Evolutionary conservation across 2,329 filamentous ascomycete genomes (phyloP).

Genomic region (Fusarium newnesense): DNA sequence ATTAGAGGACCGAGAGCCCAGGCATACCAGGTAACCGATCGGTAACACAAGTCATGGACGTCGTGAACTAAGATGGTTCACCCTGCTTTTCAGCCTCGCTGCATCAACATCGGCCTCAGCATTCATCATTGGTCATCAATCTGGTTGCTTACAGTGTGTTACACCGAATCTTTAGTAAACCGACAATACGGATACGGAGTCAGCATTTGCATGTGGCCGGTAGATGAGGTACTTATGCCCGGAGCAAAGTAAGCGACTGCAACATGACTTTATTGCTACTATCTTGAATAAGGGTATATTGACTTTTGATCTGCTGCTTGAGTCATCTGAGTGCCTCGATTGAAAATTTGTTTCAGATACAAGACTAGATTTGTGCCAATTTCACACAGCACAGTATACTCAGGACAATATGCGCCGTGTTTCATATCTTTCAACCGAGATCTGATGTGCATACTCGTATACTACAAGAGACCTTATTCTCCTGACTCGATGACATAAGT

Average conservation of each 20-base stretch:
- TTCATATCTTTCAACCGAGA: neutral
- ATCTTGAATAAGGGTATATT: slow-evolving; percentile 21
- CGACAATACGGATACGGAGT: slow-evolving; percentile 19
- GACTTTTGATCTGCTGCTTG: neutral
- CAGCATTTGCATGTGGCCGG: slow-evolving; percentile 5
- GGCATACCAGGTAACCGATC: too few species aligned
- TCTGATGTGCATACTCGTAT: neutral
- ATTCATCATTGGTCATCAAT: slow-evolving; percentile 13
- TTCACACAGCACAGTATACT: neutral
- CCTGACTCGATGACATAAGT: neutral
- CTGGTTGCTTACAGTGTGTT: neutral
- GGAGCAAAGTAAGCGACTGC: slow-evolving; percentile 23
- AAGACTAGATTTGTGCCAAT: neutral
- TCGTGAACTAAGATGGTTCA: neutral
- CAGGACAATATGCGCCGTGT: neutral
- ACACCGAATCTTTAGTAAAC: slow-evolving; percentile 6
- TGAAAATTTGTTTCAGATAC: neutral
- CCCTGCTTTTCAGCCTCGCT: slow-evolving; percentile 12
- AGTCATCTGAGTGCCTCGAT: slow-evolving; percentile 19
- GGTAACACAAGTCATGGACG: too few species aligned
- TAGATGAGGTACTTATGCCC: neutral
- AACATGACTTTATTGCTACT: slow-evolving; percentile 22
- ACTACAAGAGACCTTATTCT: neutral
- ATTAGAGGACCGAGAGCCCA: neutral
- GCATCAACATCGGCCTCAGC: slow-evolving; percentile 9